Evolutionary conservation across 257 asterid genomes (phyloP).

Genomic region (Fraxinus pennsylvanica): DNA sequence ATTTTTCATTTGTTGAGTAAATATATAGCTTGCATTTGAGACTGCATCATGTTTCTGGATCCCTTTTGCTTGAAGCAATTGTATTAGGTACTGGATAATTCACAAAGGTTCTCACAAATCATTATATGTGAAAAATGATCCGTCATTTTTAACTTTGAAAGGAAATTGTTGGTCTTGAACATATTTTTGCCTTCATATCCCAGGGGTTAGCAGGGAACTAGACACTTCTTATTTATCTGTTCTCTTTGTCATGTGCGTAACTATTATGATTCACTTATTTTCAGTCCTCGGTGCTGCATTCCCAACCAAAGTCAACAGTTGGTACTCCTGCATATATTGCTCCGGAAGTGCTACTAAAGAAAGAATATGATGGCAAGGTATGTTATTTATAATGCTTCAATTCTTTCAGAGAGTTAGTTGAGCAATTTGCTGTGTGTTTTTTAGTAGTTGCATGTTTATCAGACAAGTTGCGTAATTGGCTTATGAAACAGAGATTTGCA

Average conservation of each 20-base stretch:
- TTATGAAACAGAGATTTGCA: neutral
- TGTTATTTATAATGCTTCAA: constrained; percentile 7
- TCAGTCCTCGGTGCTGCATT: constrained; percentile 97
- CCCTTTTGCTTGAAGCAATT: neutral
- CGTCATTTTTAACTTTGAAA: neutral
- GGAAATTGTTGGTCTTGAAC: neutral
- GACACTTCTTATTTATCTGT: neutral
- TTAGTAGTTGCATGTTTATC: neutral
- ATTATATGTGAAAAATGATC: neutral
- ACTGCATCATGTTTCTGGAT: neutral
- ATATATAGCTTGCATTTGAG: neutral
- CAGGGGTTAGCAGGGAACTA: neutral
- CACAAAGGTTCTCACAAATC: neutral
- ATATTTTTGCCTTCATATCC: neutral
- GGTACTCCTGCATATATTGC: constrained; percentile 99
- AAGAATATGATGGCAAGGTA: constrained; percentile 98
- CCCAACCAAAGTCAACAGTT: constrained; percentile 99
- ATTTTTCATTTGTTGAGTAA: neutral
- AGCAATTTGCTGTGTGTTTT: neutral
- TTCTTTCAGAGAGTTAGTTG: neutral
- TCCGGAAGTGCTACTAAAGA: constrained; percentile 91
- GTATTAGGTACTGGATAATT: neutral
- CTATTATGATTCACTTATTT: constrained; percentile 21
- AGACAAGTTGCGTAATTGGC: neutral
- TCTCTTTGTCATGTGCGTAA: neutral